These are phyloP conservation scores for Podila minutissima DNA, from an alignment of 192 early-diverging fungal species.

Conservation along the genomic window DNA sequence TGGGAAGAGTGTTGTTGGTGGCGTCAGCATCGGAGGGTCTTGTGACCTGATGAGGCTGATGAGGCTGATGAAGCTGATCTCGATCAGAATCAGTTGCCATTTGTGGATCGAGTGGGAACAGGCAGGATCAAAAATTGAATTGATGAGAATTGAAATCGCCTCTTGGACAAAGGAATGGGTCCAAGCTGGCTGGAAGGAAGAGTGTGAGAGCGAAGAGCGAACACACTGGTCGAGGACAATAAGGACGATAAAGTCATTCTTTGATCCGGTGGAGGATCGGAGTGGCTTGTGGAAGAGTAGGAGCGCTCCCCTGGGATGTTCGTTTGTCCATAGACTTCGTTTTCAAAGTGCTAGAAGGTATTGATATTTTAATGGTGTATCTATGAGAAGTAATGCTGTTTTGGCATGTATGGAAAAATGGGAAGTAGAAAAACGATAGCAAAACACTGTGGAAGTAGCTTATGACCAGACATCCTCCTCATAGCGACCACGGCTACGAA, in stretches of 20 bases:
- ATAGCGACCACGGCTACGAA: slow-evolving; percentile 84
- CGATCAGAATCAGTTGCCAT: slow-evolving; percentile 1
- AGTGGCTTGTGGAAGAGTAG: neutral
- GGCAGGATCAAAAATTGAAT: neutral
- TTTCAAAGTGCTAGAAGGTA: too few relatives aligned
- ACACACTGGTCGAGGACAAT: neutral
- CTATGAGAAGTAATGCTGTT: too few relatives aligned
- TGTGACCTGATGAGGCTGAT: too few relatives aligned
- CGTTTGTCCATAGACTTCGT: too few relatives aligned
- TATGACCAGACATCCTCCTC: slow-evolving; percentile 96
- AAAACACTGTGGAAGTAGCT: slow-evolving; percentile 8
- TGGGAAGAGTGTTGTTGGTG: too few relatives aligned
- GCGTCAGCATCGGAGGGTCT: too few relatives aligned
- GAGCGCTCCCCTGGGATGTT: neutral
- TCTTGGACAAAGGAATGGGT: neutral
- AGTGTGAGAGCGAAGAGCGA: neutral
- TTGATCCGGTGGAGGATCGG: too few relatives aligned
- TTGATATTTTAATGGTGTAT: too few relatives aligned
- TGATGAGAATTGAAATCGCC: neutral
- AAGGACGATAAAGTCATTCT: neutral
- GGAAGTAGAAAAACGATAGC: slow-evolving; percentile 17
- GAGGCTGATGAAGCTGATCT: neutral
- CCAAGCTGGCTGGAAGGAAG: neutral
- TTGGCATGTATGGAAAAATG: slow-evolving; percentile 6
- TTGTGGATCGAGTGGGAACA: neutral